A percentile compares a stretch with the other conserved stretches of the same genome.
Evolutionary conservation across 2,329 filamentous ascomycete genomes (phyloP).

Genomic region (Ophiostoma australiae): DNA sequence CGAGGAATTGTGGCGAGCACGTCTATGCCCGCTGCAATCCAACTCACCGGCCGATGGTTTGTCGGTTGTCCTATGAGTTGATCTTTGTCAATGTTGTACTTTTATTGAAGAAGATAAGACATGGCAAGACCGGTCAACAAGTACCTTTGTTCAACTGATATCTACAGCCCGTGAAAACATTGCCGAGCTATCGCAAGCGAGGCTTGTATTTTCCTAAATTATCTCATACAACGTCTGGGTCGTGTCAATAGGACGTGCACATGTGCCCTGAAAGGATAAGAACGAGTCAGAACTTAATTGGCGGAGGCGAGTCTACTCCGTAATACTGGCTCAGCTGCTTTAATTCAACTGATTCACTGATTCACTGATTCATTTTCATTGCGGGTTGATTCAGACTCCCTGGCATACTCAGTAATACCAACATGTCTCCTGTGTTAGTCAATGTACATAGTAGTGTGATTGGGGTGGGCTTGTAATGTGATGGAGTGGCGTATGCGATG

Average conservation of each 20-base stretch:
- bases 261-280: background rate
- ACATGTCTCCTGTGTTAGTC: background rate
- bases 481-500: background rate
- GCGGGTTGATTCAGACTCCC: background rate
- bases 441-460: constrained; percentile 8
- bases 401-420: background rate
- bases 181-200: background rate
- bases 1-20: background rate
- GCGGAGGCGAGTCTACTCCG: background rate
- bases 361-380: too few species aligned
- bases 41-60: background rate
- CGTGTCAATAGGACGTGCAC: background rate
- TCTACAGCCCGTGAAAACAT: background rate
- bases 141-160: background rate
- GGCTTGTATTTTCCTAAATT: background rate
- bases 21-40: too few species aligned
- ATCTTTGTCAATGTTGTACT: background rate
- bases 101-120: background rate
- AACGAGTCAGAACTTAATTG: background rate
- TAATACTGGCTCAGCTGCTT: background rate
- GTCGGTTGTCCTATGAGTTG: background rate
- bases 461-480: background rate
- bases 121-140: background rate
- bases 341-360: background rate
- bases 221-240: background rate